A percentile compares a stretch with the other conserved stretches of the same genome.
Evolutionary conservation across 2,329 filamentous ascomycete genomes (phyloP).

Genomic region (Microdochium trichocladiopsis): DNA sequence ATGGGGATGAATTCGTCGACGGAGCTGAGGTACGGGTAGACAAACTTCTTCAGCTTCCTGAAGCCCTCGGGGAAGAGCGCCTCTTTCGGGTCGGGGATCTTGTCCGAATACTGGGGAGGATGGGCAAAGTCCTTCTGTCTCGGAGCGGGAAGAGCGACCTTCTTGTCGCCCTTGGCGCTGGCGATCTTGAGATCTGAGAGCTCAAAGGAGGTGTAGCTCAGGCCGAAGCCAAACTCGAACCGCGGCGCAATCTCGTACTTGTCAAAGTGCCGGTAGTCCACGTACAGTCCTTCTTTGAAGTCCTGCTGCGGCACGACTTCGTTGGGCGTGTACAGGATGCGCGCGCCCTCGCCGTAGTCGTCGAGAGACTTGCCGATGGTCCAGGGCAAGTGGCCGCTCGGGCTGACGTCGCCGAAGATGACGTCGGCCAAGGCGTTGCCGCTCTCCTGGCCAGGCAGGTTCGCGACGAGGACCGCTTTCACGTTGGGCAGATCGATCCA

Average conservation of each 20-base stretch:
- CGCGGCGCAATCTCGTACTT: slow-evolving; percentile 65
- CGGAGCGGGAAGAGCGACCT: slow-evolving; percentile 26
- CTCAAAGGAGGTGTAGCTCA: slow-evolving; percentile 72
- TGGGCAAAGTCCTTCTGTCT: slow-evolving; percentile 31
- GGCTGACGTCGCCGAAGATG: slow-evolving; percentile 70
- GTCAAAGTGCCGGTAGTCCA: slow-evolving; percentile 89
- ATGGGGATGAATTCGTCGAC: slow-evolving; percentile 32
- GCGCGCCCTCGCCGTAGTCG: slow-evolving; percentile 69
- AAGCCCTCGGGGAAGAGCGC: slow-evolving; percentile 56
- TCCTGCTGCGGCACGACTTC: slow-evolving; percentile 71
- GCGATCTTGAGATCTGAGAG: slow-evolving; percentile 47
- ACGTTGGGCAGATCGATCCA: slow-evolving; percentile 75
- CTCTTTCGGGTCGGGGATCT: slow-evolving; percentile 45
- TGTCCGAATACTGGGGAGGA: slow-evolving; percentile 48
- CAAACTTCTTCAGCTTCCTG: slow-evolving; percentile 57
- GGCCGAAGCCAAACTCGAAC: slow-evolving; percentile 80
- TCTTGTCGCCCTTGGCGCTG: slow-evolving; percentile 18
- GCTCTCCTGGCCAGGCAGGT: slow-evolving; percentile 81
- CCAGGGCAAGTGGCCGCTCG: slow-evolving; percentile 79
- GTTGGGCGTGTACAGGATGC: slow-evolving; percentile 64
- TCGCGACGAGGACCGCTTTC: slow-evolving; percentile 74
- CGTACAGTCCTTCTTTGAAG: slow-evolving; percentile 75
- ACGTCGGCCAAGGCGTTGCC: slow-evolving; percentile 76
- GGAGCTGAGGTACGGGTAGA: slow-evolving; percentile 63
- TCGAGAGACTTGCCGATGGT: slow-evolving; percentile 68